Base-by-base conservation (phyloP, 305 asterid genomes). In the Fraxinus baroniana region DNA sequence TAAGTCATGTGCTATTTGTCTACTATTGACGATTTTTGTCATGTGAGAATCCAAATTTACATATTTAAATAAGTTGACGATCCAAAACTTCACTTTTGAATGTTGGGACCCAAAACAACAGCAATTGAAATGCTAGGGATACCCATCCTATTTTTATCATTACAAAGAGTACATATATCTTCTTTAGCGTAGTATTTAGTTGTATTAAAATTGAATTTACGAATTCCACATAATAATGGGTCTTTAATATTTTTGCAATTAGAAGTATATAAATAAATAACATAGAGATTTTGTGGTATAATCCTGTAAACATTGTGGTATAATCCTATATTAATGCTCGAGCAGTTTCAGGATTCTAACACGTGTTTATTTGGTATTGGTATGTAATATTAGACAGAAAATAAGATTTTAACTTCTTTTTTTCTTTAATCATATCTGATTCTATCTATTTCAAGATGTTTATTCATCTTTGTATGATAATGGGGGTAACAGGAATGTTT, bases 401-500 rank as follows among this genome's bases (percentile, higher is more conserved):
- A 52, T 52, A 52, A 52, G 64, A 17, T 24, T 64, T 24, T 60
- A 18, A 60, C 30, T 22, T 62, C 7, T 57, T 4, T 66, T 66
- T 24, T 22, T n/a, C 35, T 24, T 24, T 24, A 60, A 60, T 26
- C 6, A 12, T 66, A 66, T 26, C 36, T 0, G 18, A 66, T 26
- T 1, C 36, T 12, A 26, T 66, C 36, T 7, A 66, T 26, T 10
- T 66, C 74, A 12, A 26, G n/a, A 71, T 71, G 24, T 32, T 39
- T 3, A 71, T 36, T 15, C 28, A 71, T 71, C 44, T 71, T 71
- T 17, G 46, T 33, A 32, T 71, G 76, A 33, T 15, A 17, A 71
- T 71, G 76, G 75, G 74, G 66, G 49, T 26, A 26, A 78, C 28
- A 74, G 26, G 70, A 75, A 68, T 74, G 79, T 76, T 32, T 64